Percentiles rank a stretch among this genome's conserved stretches.
Evolutionary conservation across 441 rosid species (phyloP).

Genomic region (Isatis lusitanica): DNA sequence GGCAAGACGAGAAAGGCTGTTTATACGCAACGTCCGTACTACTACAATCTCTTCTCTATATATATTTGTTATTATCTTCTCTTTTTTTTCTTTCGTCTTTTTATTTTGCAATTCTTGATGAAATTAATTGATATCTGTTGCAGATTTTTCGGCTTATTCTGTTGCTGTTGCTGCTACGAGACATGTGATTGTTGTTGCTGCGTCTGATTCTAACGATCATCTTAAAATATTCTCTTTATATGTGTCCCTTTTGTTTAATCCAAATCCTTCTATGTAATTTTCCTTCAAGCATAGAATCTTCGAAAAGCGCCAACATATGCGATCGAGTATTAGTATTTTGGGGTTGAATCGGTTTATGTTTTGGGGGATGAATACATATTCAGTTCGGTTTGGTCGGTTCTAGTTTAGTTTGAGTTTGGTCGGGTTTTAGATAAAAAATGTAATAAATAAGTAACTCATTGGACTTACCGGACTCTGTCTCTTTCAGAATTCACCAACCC

Average conservation of each 20-base stretch:
- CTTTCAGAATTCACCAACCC: too few species aligned
- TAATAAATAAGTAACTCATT: too few species aligned
- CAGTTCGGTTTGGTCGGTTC: neutral
- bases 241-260: neutral
- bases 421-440: neutral
- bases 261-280: neutral
- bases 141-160: constrained; percentile 26
- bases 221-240: neutral
- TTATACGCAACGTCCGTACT: constrained; percentile 27
- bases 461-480: too few species aligned
- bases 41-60: neutral
- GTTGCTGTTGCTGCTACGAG: constrained; percentile 34
- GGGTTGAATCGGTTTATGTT: neutral
- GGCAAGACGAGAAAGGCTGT: constrained; percentile 28
- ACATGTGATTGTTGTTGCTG: constrained; percentile 33
- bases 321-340: neutral
- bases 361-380: neutral
- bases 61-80: neutral
- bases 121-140: neutral
- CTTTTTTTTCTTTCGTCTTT: neutral
- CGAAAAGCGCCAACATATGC: neutral
- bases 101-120: neutral
- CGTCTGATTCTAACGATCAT: constrained; percentile 20
- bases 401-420: neutral
- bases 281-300: neutral